Evolutionary conservation across 768 basidiomycete species (phyloP).

Genomic region (Fomitopsis pulvina): DNA sequence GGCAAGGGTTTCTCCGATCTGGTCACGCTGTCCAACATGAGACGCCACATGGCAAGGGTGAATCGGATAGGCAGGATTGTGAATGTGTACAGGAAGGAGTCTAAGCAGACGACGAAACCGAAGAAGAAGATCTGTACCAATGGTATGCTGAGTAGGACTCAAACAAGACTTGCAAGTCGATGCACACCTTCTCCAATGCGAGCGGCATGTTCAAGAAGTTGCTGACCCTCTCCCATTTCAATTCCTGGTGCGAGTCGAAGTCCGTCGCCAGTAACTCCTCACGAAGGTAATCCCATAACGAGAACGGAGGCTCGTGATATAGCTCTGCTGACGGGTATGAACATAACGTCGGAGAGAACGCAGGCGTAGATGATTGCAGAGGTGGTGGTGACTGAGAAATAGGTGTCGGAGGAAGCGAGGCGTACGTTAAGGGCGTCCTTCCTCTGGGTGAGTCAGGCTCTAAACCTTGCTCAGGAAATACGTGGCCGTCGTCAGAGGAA

Average conservation of each 20-base stretch:
- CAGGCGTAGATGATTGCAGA: slow-evolving; percentile 9
- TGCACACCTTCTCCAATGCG: slow-evolving; percentile 82
- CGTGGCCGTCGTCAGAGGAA: slow-evolving; percentile 9
- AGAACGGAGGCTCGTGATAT: slow-evolving; percentile 48
- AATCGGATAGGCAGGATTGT: slow-evolving; percentile 94
- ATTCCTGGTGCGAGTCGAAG: slow-evolving; percentile 88
- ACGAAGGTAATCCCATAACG: slow-evolving; percentile 86
- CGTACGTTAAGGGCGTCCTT: slow-evolving; percentile 46
- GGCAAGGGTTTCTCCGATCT: slow-evolving; percentile 48
- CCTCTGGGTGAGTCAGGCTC: slow-evolving; percentile 3
- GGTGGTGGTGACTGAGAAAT: slow-evolving; percentile 45
- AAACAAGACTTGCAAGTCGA: background rate
- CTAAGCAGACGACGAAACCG: slow-evolving; percentile 89
- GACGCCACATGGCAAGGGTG: slow-evolving; percentile 52
- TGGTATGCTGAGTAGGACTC: background rate
- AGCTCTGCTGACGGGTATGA: slow-evolving; percentile 9
- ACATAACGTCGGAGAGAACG: slow-evolving; percentile 12
- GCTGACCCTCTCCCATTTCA: slow-evolving; percentile 93
- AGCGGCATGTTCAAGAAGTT: slow-evolving; percentile 92
- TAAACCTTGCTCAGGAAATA: slow-evolving; percentile 8
- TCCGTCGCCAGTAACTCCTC: slow-evolving; percentile 90
- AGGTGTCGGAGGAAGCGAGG: slow-evolving; percentile 71
- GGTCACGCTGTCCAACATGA: slow-evolving; percentile 43
- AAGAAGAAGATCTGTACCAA: slow-evolving; percentile 85
- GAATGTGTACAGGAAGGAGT: slow-evolving; percentile 96